Conservation (phyloP, 805 yeast genomes). For the Saccharomycopsis schoenii region DNA sequence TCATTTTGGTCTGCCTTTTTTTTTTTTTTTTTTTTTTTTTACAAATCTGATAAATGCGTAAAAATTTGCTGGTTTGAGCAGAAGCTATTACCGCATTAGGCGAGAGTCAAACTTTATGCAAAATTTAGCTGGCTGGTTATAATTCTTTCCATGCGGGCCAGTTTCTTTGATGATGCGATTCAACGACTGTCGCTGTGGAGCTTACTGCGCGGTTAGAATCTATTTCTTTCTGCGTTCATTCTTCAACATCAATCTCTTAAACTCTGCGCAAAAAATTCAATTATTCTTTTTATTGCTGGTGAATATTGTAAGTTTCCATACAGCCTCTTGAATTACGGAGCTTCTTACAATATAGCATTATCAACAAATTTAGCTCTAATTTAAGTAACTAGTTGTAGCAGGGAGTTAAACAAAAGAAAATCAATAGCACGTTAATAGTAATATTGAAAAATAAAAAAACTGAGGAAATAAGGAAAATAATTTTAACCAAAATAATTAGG, state of each 20-base stretch:
- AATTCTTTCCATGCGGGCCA: neutral
- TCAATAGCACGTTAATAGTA: too few species aligned
- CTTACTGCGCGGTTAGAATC: neutral
- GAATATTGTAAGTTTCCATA: too few species aligned
- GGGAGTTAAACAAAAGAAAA: too few species aligned
- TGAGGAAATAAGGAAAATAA: too few species aligned
- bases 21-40: neutral
- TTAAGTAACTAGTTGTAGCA: too few species aligned
- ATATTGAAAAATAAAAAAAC: too few species aligned
- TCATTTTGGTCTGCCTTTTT: neutral
- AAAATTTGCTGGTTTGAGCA: slow-evolving; percentile 2
- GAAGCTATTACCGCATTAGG: neutral
- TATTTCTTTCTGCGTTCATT: neutral
- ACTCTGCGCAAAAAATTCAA: too few species aligned
- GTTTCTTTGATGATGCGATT: neutral
- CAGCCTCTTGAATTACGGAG: too few species aligned
- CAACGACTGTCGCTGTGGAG: neutral
- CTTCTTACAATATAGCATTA: too few species aligned
- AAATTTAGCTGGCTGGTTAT: neutral
- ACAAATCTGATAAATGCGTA: neutral
- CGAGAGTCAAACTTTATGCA: neutral
- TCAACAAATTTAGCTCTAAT: too few species aligned
- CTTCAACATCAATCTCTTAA: neutral
- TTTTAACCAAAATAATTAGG: too few species aligned
- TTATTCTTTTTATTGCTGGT: too few species aligned